Evolutionary conservation across 1,139 yeast genomes (phyloP), one percentile per base, ranked within the genome.

Genomic region (Suhomyces bokatorum): DNA sequence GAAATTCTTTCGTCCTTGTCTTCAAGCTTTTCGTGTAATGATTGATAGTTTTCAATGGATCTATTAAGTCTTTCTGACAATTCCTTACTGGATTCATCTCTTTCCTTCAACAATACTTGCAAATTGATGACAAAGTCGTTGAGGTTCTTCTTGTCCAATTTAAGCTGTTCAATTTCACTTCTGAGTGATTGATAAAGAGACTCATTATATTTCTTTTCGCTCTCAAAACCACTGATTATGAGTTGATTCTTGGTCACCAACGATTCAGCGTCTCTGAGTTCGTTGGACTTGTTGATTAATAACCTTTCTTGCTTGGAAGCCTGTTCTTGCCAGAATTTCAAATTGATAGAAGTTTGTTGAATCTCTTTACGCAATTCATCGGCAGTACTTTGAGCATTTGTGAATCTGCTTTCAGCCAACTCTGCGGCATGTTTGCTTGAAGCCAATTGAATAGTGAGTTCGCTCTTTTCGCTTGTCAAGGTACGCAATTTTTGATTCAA

Each of bases 81-180:
- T 35, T 82, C 85, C 24, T 68, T 62, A 38, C 77, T 72, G 9
- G 80, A 67, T 0, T 69, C 58, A 44, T 84, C 86, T 43, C 91
- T 75, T 58, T 87, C 95, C 44, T 73, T 74, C 44, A 84, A 80
- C 33, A 83, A 63, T 1, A 77, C 55, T 60, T 87, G 91, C 45
- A 87, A 66, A 55, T 78, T 85, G 17, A 78, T 62, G n/a, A 87
- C 74, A 49, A 84, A 70, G 7, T 78, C 77, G 51, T 76, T 83
- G 37, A 88, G 69, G 44, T 81, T 77, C 10, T 75, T 64, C 55
- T 82, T 82, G 57, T 89, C 96, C 6, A 73, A 72, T 41, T 74
- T 67, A 46, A 87, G 67, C 32, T 73, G 77, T 5, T 69, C 64
- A 39, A 81, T 72, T 48, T 86, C 93, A 24, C 68, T 68, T 31